Conservation (phyloP, 1,284 basidiomycete genomes). For the Ceratobasidium sp. region DNA sequence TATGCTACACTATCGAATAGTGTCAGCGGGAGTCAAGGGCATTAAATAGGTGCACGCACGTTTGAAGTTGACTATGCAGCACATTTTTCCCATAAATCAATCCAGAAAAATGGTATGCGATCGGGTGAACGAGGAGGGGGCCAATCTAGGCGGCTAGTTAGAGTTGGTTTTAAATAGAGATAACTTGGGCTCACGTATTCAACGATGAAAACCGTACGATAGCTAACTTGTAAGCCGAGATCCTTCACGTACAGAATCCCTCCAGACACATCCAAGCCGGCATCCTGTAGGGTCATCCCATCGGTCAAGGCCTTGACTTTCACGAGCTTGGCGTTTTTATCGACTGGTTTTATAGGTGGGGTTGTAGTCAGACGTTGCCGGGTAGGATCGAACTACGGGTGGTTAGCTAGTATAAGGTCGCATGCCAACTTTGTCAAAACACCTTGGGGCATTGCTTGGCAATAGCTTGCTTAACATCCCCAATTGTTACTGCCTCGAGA, state of each 20-base stretch:
- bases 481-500: constrained; percentile 63
- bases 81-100: constrained; percentile 75
- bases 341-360: constrained; percentile 12
- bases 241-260: constrained; percentile 81
- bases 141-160: constrained; percentile 67
- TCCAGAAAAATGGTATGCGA: constrained; percentile 79
- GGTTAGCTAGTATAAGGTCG: neutral
- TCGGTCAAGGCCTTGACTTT: constrained; percentile 20
- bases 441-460: constrained; percentile 65
- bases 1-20: constrained; percentile 72
- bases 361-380: constrained; percentile 34
- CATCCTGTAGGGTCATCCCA: constrained; percentile 24
- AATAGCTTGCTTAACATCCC: constrained; percentile 70
- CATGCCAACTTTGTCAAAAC: neutral
- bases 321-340: constrained; percentile 21
- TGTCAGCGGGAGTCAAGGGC: neutral
- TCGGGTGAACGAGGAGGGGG: constrained; percentile 90
- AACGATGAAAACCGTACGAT: constrained; percentile 85
- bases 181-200: constrained; percentile 79
- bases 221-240: constrained; percentile 86
- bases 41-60: constrained; percentile 59
- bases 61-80: constrained; percentile 81
- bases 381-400: constrained; percentile 15
- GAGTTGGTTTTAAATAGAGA: constrained; percentile 12
- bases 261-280: constrained; percentile 44